Base-by-base conservation (phyloP, 768 basidiomycete species). In the Dictyophora rubrovolvata region DNA sequence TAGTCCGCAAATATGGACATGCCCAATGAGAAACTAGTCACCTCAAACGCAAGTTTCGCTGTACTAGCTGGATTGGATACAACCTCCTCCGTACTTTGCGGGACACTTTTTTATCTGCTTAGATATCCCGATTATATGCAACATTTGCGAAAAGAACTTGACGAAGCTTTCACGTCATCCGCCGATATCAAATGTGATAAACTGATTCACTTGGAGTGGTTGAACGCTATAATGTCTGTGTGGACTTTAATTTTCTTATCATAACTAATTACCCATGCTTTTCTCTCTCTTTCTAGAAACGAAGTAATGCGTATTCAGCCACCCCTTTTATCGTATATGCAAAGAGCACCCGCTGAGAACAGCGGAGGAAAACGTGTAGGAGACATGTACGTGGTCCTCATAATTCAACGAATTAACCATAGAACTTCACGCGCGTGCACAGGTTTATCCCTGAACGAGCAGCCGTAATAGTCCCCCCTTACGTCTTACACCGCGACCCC, bases 231-330 rank as follows among this genome's bases (percentile, higher is more conserved):
- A 11, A 59, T 73, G 72, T 72, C 56, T 47, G 67, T 28, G 28
- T 28, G 28, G 4, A 28, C 28, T 28, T 7, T 22, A 71, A 69
- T 20, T 69, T 74, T 23, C n/a, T 18, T 11, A 22, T 33, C 62
- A 68, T 54, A 73, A n/a, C n/a, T n/a, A 28, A 28, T 28, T 28
- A n/a, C 67, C 71, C 0, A 54, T 75, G 1, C 63, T 0, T 68
- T 68, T 63, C 28, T 63, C 60, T 54, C 17, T 46, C 8, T 58
- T 72, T 54, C 11, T 48, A 81, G 80, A 61, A 79, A 80, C 46
- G 81, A 82, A 60, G 67, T 73, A 1, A 67, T 82, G 23, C 74
- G 80, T 42, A 68, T 82, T n/a, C 74, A 73, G 58, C 78, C 80
- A 11, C 73, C 81, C 11, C 67, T 82, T 36, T 72, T 79, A 37